Conservation (phyloP, 2,329 filamentous ascomycete genomes). For the Colletotrichum destructivum region DNA sequence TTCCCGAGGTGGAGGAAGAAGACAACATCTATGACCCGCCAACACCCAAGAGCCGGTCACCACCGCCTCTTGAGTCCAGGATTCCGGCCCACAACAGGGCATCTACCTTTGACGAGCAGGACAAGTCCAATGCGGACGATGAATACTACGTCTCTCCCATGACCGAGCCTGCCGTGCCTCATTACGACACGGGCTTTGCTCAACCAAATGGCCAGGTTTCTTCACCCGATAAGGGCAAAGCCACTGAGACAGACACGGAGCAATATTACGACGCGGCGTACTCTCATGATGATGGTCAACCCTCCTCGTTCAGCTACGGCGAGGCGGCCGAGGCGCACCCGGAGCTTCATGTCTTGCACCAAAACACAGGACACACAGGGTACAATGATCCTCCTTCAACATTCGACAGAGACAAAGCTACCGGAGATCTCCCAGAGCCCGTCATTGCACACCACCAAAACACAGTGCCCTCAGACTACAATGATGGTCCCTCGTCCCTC, state of each 20-base stretch:
- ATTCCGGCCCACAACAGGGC: constrained; percentile 1
- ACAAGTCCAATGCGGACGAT: neutral
- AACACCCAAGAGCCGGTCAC: constrained; percentile 3
- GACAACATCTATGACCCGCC: constrained; percentile 35
- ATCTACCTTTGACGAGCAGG: constrained; percentile 3
- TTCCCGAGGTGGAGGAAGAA: constrained; percentile 34
- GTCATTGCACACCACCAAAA: neutral
- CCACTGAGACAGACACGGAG: neutral
- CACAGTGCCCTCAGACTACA: constrained; percentile 1
- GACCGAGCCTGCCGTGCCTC: constrained; percentile 24
- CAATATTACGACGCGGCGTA: constrained; percentile 1
- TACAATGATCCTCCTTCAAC: neutral
- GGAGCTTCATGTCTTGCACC: neutral
- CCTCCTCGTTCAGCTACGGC: neutral
- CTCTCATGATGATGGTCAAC: neutral
- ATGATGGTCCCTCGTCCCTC: neutral
- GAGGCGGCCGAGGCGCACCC: neutral
- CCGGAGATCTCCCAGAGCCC: neutral
- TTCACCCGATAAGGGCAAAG: constrained; percentile 20
- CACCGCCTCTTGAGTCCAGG: constrained; percentile 14
- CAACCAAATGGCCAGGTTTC: neutral
- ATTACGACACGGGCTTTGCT: constrained; percentile 9
- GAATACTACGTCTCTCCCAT: constrained; percentile 20
- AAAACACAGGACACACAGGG: neutral
- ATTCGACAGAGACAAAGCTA: constrained; percentile 6